Evolutionary conservation across 2,329 filamentous ascomycete species (phyloP), one percentile per base, ranked within the genome.

Genomic region (Fusarium siculi): DNA sequence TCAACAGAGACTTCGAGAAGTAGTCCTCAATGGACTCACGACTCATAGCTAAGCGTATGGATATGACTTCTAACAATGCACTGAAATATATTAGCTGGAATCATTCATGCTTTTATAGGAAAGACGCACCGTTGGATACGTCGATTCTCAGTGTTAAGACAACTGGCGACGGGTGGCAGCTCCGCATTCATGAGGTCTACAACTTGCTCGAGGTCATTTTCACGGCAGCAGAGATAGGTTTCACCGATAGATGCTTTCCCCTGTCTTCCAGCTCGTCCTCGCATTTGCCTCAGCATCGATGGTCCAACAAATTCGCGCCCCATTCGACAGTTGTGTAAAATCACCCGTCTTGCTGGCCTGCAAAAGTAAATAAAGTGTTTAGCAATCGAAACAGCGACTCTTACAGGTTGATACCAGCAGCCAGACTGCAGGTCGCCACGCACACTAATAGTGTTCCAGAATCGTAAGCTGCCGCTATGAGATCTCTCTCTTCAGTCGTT

Each of bases 201-300:
- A 9, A 94, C 91, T 21, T 88, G 88, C 76, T 93, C 91, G 19
- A 95, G 81, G 74, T 95, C 93, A 15, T 85, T 81, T 75, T 90
- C 88, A 36, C 90, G 88, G 77, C 93, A 95, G 78, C 93, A 94
- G 3, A 95, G 83, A 79, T 93, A 95, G 3, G 92, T 95, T 82
- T 95, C 93, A 5, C 93, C 93, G 52, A 93, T 84, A 56, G 93
- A 91, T 62, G 93, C 92, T 77, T 94, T 95, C 54, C 93, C 93
- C 81, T 94, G 94, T 60, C 93, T 88, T 11, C 93, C 93, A 25
- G 93, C 93, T 68, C 93, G 87, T 6, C 93, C 93, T 77, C 92
- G 89, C 93, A 95, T 95, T 81, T 95, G 93, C 54, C 92, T 89
- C 80, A 95, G 84, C 91, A 95, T 93, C 8, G 93, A 90, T 18